These are phyloP conservation scores for Ceratorhiza oryzae-sativae DNA, from an alignment of 1,284 basidiomycete species.

Conservation along the genomic window DNA sequence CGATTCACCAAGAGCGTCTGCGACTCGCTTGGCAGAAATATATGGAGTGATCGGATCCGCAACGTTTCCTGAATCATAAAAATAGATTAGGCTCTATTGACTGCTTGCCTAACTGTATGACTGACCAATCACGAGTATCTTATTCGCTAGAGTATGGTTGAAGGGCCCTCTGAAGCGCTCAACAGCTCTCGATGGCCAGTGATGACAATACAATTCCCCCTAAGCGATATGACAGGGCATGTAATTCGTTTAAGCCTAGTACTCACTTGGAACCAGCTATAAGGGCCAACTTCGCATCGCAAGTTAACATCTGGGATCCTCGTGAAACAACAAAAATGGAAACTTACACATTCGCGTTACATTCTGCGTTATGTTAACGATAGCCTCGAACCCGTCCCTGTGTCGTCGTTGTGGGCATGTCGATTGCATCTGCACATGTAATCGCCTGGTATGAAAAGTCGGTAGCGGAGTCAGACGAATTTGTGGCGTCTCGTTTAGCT, in stretches of 20 bases:
- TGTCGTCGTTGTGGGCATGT: conserved; percentile 23
- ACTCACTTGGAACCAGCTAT: conserved; percentile 3
- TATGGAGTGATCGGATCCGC: conserved; percentile 39
- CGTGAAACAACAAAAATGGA: not conserved
- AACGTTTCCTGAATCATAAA: conserved; percentile 7
- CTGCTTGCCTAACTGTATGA: too few species aligned
- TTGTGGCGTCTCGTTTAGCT: not conserved
- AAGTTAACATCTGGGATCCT: not conserved
- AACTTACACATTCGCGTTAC: conserved; percentile 19
- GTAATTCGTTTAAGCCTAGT: not conserved
- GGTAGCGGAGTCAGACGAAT: not conserved
- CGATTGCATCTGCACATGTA: conserved; percentile 40
- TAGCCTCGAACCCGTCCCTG: conserved; percentile 4
- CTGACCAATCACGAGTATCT: conserved; percentile 31
- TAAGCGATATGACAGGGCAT: not conserved
- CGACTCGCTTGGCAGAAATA: conserved; percentile 26
- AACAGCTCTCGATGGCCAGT: conserved; percentile 31
- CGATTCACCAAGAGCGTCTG: conserved; percentile 21
- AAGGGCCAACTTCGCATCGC: not conserved
- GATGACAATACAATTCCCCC: conserved; percentile 10
- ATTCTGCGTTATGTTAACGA: conserved; percentile 2
- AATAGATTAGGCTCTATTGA: not conserved
- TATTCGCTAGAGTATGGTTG: conserved; percentile 24
- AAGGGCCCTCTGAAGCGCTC: conserved; percentile 23
- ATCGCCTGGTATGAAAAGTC: conserved; percentile 36